Conservation (phyloP, 495 filamentous ascomycete genomes). For the Podospora comata region DNA sequence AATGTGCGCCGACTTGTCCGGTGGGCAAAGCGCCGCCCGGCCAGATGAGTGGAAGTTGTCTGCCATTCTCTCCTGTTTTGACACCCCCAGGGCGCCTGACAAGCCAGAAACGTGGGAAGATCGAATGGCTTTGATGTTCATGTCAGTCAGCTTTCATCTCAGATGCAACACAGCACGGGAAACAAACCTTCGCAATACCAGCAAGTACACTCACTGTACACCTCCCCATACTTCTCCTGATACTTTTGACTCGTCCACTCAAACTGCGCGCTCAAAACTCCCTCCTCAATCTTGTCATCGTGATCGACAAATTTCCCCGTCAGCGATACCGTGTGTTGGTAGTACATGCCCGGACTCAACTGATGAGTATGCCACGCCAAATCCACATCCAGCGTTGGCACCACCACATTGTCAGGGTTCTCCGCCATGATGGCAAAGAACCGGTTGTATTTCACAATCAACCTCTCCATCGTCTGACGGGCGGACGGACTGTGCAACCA, state of each 20-base stretch:
- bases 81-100: conserved; percentile 39
- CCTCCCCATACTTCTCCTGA: conserved; percentile 56
- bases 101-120: conserved; percentile 54
- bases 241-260: conserved; percentile 73
- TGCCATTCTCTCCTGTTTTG: conserved; percentile 51
- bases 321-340: conserved; percentile 45
- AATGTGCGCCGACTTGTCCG: conserved; percentile 65
- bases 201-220: conserved; percentile 82
- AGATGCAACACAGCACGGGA: background rate
- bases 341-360: conserved; percentile 64
- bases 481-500: conserved; percentile 69
- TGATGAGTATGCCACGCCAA: conserved; percentile 76
- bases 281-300: conserved; percentile 78
- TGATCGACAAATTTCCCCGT: conserved; percentile 67
- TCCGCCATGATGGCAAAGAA: conserved; percentile 65
- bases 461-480: conserved; percentile 60
- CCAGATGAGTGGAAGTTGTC: conserved; percentile 55
- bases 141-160: background rate
- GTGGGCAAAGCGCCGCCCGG: conserved; percentile 51
- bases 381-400: conserved; percentile 87
- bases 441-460: conserved; percentile 64
- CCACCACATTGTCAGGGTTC: conserved; percentile 53
- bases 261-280: conserved; percentile 59
- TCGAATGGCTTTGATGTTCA: conserved; percentile 51
- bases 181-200: conserved; percentile 75